Percentiles rank a stretch among this genome's conserved stretches.
phyloP scores from a whole-genome alignment of 2,329 filamentous ascomycete species.

The Trichoderma gracile region DNA sequence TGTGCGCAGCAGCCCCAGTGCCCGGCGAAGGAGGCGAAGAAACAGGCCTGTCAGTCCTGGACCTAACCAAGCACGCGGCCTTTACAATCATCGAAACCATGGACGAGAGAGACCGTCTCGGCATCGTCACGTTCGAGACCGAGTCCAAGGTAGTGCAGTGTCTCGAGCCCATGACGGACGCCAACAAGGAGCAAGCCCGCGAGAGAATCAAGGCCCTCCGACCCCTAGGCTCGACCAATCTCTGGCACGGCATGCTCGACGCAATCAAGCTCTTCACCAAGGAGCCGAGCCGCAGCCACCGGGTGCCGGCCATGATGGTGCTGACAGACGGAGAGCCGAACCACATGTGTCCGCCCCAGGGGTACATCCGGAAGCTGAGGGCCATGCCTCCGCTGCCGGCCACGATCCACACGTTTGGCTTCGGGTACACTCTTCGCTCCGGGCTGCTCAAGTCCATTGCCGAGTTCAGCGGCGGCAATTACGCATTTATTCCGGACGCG shows the following conservation, averaged over 20 bases:
- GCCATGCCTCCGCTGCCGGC: constrained; percentile 44
- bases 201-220: constrained; percentile 47
- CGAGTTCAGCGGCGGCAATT: constrained; percentile 58
- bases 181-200: constrained; percentile 47
- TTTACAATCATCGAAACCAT: constrained; percentile 59
- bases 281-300: constrained; percentile 29
- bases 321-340: constrained; percentile 59
- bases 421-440: constrained; percentile 41
- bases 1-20: constrained; percentile 50
- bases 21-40: constrained; percentile 48
- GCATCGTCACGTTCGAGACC: constrained; percentile 57
- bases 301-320: constrained; percentile 54
- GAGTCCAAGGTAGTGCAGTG: constrained; percentile 46
- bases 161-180: constrained; percentile 49
- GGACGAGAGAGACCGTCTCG: constrained; percentile 55
- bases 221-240: constrained; percentile 48
- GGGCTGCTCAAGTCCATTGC: constrained; percentile 61
- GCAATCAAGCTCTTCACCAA: constrained; percentile 51
- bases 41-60: constrained; percentile 56
- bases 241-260: constrained; percentile 59
- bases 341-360: constrained; percentile 51
- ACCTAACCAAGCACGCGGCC: constrained; percentile 61
- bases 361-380: constrained; percentile 58
- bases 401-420: constrained; percentile 44
- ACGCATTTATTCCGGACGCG: constrained; percentile 61